Percentiles rank a stretch among this genome's conserved stretches.
phyloP scores from a whole-genome alignment of 768 basidiomycete genomes.

The Exidia glandulosa region DNA sequence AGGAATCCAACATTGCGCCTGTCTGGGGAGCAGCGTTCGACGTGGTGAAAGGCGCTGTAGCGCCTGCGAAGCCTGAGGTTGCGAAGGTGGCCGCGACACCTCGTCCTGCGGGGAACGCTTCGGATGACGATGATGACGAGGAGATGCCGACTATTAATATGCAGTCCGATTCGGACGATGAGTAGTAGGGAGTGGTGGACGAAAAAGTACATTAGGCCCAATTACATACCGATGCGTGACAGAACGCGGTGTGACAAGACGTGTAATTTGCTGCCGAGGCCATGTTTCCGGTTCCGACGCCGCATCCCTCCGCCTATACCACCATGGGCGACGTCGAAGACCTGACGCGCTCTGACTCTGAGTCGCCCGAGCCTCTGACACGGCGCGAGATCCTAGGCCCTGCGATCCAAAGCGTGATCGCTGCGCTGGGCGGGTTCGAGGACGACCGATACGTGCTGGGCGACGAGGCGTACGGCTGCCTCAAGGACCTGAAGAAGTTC shows the following conservation, averaged over 20 bases:
- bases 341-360: background rate
- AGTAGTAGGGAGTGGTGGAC: slow-evolving; percentile 9
- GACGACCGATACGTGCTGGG: slow-evolving; percentile 55
- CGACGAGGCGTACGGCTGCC: slow-evolving; percentile 70
- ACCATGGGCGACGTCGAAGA: background rate
- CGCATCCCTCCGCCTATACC: background rate
- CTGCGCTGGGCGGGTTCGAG: slow-evolving; percentile 72
- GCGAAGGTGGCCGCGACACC: background rate
- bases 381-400: slow-evolving; percentile 40
- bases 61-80: background rate
- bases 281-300: background rate
- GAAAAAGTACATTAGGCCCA: background rate
- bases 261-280: background rate
- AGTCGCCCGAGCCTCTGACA: background rate
- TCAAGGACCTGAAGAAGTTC: slow-evolving; percentile 89
- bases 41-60: background rate
- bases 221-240: background rate
- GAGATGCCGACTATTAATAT: slow-evolving; percentile 69
- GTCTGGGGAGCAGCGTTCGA: background rate
- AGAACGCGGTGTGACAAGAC: background rate
- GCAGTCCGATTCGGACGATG: slow-evolving; percentile 67
- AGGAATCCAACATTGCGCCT: background rate
- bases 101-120: background rate
- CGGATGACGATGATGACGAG: slow-evolving; percentile 51
- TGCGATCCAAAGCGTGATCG: slow-evolving; percentile 61